phyloP scores from a whole-genome alignment of 1,284 basidiomycete genomes.

The Rhodotorula sp. region DNA sequence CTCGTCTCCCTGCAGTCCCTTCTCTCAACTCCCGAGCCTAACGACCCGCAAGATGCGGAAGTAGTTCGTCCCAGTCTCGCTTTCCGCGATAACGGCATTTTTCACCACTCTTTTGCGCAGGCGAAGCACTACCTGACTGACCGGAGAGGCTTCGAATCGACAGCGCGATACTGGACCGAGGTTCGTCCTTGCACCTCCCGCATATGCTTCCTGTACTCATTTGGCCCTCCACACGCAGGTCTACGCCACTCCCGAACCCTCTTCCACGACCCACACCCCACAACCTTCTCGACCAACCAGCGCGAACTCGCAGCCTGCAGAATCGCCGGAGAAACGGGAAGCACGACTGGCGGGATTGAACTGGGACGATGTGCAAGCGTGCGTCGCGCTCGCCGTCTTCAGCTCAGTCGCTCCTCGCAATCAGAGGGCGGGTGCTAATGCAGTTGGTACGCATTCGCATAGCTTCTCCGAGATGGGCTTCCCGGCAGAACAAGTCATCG shows the following conservation, averaged over 20 bases:
- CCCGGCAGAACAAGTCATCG: slow-evolving; percentile 43
- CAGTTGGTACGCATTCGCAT: not conserved
- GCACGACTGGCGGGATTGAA: slow-evolving; percentile 14
- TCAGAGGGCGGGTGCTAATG: too few relatives aligned
- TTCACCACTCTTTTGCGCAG: not conserved
- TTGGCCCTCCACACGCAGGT: not conserved
- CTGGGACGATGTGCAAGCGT: slow-evolving; percentile 14
- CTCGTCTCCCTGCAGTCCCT: slow-evolving; percentile 93
- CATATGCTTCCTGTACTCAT: not conserved
- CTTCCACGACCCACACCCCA: slow-evolving; percentile 3
- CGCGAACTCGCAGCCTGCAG: not conserved
- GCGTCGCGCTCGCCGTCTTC: not conserved
- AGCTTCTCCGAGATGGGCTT: slow-evolving; percentile 26
- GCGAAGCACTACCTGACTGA: slow-evolving; percentile 94
- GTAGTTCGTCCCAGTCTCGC: slow-evolving; percentile 49
- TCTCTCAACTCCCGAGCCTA: slow-evolving; percentile 93
- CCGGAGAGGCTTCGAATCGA: slow-evolving; percentile 81
- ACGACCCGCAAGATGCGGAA: slow-evolving; percentile 97
- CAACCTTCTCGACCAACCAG: not conserved
- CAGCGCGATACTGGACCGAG: slow-evolving; percentile 86
- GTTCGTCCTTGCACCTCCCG: slow-evolving; percentile 32
- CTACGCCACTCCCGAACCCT: not conserved
- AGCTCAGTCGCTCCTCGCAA: too few relatives aligned
- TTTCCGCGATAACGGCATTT: not conserved
- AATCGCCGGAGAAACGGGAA: not conserved